Conservation (phyloP, 371 early-diverging fungal species). For the Mucor indicus region DNA sequence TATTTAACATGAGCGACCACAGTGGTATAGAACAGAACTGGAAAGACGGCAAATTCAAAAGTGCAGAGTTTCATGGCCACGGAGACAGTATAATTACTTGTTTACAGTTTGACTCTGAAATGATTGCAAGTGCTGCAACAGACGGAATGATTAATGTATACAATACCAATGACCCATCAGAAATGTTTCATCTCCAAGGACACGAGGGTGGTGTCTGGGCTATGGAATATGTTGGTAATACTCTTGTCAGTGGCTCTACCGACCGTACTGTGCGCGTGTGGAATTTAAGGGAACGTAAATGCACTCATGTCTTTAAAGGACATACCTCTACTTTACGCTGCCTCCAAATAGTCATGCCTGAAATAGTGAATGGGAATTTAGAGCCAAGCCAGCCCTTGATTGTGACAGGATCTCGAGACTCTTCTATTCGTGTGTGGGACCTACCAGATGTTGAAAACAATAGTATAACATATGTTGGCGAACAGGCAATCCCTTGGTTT, state of each 20-base stretch:
- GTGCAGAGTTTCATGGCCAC: constrained; percentile 78
- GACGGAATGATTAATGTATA: constrained; percentile 86
- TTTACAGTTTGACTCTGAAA: constrained; percentile 89
- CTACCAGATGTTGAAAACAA: constrained; percentile 58
- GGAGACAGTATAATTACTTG: constrained; percentile 88
- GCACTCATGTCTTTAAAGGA: constrained; percentile 86
- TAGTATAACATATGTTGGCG: constrained; percentile 21
- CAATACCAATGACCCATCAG: constrained; percentile 57
- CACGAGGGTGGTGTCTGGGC: constrained; percentile 99
- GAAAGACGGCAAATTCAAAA: constrained; percentile 67
- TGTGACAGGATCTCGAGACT: constrained; percentile 97
- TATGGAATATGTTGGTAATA: constrained; percentile 80
- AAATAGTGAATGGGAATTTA: constrained; percentile 42
- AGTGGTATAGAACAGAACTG: no score
- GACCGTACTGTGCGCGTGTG: constrained; percentile 97
- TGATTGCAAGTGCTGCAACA: constrained; percentile 90
- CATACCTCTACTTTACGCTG: constrained; percentile 97
- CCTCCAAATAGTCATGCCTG: constrained; percentile 80
- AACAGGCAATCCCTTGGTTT: constrained; percentile 54
- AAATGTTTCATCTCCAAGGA: constrained; percentile 68
- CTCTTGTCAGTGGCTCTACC: constrained; percentile 95
- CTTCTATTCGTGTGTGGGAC: constrained; percentile 92
- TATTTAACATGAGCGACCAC: no score
- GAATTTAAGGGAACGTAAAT: constrained; percentile 89
- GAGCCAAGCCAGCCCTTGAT: constrained; percentile 75